Evolutionary conservation across 805 yeast species (phyloP), one percentile per base, ranked within the genome.

Genomic region (Yarrowia sp.): DNA sequence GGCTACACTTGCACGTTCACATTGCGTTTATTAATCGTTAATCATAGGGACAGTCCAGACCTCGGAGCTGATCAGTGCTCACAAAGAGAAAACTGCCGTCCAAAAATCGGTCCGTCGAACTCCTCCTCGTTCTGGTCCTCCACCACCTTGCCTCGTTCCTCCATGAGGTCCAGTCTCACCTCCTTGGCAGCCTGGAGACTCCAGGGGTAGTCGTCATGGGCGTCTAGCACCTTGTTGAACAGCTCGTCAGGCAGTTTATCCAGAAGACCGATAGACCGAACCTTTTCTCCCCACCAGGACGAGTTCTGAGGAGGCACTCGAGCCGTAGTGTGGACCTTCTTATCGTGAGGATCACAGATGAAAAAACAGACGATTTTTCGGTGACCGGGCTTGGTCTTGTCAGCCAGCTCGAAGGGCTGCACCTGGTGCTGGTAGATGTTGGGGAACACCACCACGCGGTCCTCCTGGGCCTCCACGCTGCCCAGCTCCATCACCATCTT

Each of bases 281-380:
- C 67, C 24, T 67, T 68, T 36, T 72, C 73, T 6, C 71, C 71
- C 74, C 75, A 74, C 83, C 82, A 80, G 13, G 71, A 73, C 44
- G 70, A 50, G 68, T 79, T 81, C 69, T 79, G 82, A 2, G 81
- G 81, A 5, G 82, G 81, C 3, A 80, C 81, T 4, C 73, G 69
- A 2, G 72, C 76, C 0, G 81, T 74, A 2, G 79, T 38, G 2
- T 72, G 67, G 0, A 79, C 79, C 14, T 43, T 52, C 1, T 74
- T 71, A 69, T 79, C 76, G 67, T 72, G 66, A 0, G 82, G 82
- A 66, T 80, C 82, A n/a, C 76, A 77, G 3, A 81, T 20, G 66
- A 80, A 81, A 68, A 79, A 79, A 64, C 82, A 79, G 63, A 81
- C 71, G 38, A 81, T 80, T 69, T 79, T 79, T 38, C 83, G 71